phyloP scores from a whole-genome alignment of 2,329 filamentous ascomycete genomes.

The Talaromyces sp. region DNA sequence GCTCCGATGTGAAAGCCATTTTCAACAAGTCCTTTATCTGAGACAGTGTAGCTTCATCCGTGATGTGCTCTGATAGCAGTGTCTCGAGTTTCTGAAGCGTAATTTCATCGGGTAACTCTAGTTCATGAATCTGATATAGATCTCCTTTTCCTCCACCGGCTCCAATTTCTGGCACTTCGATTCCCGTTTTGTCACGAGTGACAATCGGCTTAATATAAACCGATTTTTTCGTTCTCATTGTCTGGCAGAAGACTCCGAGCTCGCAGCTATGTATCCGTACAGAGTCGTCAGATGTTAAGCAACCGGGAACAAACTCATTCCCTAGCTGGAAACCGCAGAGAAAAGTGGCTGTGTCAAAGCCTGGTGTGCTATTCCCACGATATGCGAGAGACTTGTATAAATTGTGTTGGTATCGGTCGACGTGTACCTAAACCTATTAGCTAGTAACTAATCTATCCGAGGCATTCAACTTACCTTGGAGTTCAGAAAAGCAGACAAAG shows the following conservation, averaged over 20 bases:
- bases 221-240: conserved; percentile 47
- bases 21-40: conserved; percentile 30
- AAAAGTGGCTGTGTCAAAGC: conserved; percentile 59
- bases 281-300: conserved; percentile 61
- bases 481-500: conserved; percentile 66
- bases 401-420: conserved; percentile 73
- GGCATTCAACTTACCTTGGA: conserved; percentile 50
- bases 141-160: conserved; percentile 77
- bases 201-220: conserved; percentile 79
- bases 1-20: conserved; percentile 32
- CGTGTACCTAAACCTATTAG: conserved; percentile 60
- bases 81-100: conserved; percentile 53
- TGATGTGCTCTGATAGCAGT: conserved; percentile 46
- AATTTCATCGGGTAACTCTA: conserved; percentile 54
- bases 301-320: conserved; percentile 67
- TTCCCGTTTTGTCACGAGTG: conserved; percentile 54
- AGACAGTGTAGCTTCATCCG: conserved; percentile 26
- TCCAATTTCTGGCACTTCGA: conserved; percentile 68
- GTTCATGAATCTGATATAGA: conserved; percentile 63
- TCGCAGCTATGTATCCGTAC: conserved; percentile 84
- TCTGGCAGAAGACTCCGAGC: conserved; percentile 53
- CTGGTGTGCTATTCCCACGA: conserved; percentile 38
- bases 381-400: conserved; percentile 65
- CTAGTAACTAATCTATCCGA: not conserved
- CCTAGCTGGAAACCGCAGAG: conserved; percentile 72